phyloP scores from a whole-genome alignment of 805 yeast species.

The Metschnikowia aberdeeniae region DNA sequence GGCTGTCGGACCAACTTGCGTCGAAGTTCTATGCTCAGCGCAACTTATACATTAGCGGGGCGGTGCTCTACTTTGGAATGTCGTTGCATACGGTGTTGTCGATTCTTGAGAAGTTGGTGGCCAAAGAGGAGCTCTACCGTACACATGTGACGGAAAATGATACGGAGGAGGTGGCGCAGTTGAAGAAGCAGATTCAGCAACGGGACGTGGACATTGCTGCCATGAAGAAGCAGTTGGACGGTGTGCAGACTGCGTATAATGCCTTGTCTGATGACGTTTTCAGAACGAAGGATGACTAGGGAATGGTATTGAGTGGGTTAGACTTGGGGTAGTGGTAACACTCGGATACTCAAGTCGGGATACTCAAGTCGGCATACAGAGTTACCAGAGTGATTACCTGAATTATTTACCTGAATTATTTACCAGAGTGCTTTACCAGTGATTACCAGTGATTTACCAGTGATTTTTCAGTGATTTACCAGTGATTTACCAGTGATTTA shows the following conservation, averaged over 20 bases:
- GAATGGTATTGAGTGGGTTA: background rate
- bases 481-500: too few relatives aligned
- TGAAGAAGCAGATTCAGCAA: conserved; percentile 31
- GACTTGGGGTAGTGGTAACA: too few relatives aligned
- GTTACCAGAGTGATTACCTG: too few relatives aligned
- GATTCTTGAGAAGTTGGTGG: conserved; percentile 49
- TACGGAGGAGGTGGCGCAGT: conserved; percentile 28
- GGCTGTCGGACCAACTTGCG: conserved; percentile 51
- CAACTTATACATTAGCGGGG: conserved; percentile 60
- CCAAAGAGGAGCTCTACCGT: conserved; percentile 35
- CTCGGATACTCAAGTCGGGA: too few relatives aligned
- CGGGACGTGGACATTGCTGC: conserved; percentile 45
- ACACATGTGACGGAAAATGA: conserved; percentile 3
- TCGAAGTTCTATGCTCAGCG: conserved; percentile 61
- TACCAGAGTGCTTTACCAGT: too few relatives aligned
- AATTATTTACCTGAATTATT: too few relatives aligned
- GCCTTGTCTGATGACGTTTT: conserved; percentile 23
- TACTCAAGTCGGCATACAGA: too few relatives aligned
- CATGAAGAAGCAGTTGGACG: conserved; percentile 48
- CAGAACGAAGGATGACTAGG: conserved; percentile 16
- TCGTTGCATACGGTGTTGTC: conserved; percentile 53
- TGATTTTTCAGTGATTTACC: too few relatives aligned
- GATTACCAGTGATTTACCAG: too few relatives aligned
- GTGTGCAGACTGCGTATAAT: conserved; percentile 49
- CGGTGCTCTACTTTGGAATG: conserved; percentile 51